Base-by-base conservation (phyloP, 805 yeast genomes). In the Cyberlindnera petersonii region DNA sequence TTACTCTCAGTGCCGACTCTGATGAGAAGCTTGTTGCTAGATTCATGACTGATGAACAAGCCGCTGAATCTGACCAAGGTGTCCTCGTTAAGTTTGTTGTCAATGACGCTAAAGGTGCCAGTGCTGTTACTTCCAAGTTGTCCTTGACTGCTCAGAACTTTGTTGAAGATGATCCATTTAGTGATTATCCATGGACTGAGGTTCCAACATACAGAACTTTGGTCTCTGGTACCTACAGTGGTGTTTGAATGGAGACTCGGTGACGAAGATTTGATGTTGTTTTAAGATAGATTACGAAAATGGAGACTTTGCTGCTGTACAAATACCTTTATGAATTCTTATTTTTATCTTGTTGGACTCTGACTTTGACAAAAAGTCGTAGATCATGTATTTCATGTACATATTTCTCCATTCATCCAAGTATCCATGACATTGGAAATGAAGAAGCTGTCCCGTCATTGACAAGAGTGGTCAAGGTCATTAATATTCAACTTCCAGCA, bases 1-100 rank as follows among this genome's bases (percentile, higher is more conserved):
- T 74, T 9, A 55, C 50, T 4, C 51, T 77, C 17, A 50, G 50
- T 20, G 34, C 35, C 14, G 59, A 59, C 3, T 54, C 50, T 15
- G 88, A 83, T 48, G 81, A 82, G 52, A 77, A 83, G 53, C 69
- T 89, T 31, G 79, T 91, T 55, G 96, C 95, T 14, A 79, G 96
- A 63, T 87, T 91, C 56, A 66, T 81, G 58, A 91, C 96, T 4
- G 75, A 75, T 28, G 82, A 83, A 5, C 58, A 62, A 28, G 95
- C 84, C 7, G 62, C 63, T n/a, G 96, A 87, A 61, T 71, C 82
- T 17, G 78, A 77, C 13, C 69, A 78, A 22, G 96, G 96, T 28
- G 77, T 86, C 35, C 82, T 79, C 52, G 64, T 83, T 31, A 77
- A 81, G 58, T 85, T 82, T 55, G 63, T 69, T n/a, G 60, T 75